phyloP scores from a whole-genome alignment of 345 rosid genomes.

The Iberis pinnata region DNA sequence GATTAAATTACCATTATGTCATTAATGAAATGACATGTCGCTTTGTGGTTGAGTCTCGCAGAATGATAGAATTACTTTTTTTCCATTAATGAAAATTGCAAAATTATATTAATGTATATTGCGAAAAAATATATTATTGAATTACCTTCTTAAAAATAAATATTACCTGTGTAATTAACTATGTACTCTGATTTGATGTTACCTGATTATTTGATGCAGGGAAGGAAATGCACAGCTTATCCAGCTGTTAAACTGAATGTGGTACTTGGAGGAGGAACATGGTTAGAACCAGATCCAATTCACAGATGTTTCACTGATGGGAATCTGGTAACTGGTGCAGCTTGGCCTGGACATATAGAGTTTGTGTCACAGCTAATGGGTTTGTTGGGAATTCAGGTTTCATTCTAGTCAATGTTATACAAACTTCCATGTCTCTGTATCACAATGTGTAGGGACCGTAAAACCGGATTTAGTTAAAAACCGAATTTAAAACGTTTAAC shows the following conservation, averaged over 20 bases:
- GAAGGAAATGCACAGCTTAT: slow-evolving; percentile 82
- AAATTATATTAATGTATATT: too few species aligned
- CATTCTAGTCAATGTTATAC: slow-evolving; percentile 29
- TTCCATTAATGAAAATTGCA: too few species aligned
- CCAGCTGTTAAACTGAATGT: slow-evolving; percentile 85
- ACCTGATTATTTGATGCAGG: slow-evolving; percentile 35
- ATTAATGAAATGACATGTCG: too few species aligned
- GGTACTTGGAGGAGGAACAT: slow-evolving; percentile 62
- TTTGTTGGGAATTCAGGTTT: slow-evolving; percentile 55
- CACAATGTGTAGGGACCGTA: too few species aligned
- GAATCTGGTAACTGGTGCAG: slow-evolving; percentile 84
- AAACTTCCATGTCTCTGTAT: too few species aligned
- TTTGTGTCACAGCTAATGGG: slow-evolving; percentile 71
- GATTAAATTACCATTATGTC: too few species aligned
- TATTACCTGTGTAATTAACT: neutral
- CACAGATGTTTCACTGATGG: slow-evolving; percentile 75
- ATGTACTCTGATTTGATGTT: neutral
- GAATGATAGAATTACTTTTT: too few species aligned
- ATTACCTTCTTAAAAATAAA: too few species aligned
- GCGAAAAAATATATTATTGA: too few species aligned
- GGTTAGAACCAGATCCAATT: slow-evolving; percentile 84
- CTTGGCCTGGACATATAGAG: slow-evolving; percentile 90
- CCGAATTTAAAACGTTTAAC: too few species aligned
- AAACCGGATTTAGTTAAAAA: too few species aligned
- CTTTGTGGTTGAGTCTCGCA: too few species aligned